Evolutionary conservation across 2,329 filamentous ascomycete species (phyloP).

Genomic region (Pezicula rhizophila): DNA sequence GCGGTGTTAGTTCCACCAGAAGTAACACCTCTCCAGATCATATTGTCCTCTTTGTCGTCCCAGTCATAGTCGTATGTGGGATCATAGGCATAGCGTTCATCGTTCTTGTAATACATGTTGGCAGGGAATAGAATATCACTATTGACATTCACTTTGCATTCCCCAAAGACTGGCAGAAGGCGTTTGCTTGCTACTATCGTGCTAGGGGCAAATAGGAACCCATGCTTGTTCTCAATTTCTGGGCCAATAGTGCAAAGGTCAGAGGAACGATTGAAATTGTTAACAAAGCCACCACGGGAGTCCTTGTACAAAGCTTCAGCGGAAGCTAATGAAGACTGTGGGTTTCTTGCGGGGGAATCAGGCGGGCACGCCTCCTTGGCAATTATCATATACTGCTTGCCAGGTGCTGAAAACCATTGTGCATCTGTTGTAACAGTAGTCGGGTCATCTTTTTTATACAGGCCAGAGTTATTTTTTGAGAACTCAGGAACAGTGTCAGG

Average conservation of each 20-base stretch:
- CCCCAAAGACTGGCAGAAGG: conserved; percentile 54
- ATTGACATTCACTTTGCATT: conserved; percentile 57
- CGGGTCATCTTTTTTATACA: conserved; percentile 16
- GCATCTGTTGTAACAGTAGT: conserved; percentile 13
- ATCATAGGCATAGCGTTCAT: conserved; percentile 54
- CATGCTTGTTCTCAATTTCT: conserved; percentile 41
- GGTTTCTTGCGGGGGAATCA: conserved; percentile 40
- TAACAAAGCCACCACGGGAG: conserved; percentile 43
- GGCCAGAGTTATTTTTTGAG: conserved; percentile 33
- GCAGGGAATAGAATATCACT: conserved; percentile 60
- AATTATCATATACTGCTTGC: conserved; percentile 53
- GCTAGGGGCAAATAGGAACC: conserved; percentile 49
- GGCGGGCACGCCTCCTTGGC: conserved; percentile 51
- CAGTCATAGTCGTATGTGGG: conserved; percentile 49
- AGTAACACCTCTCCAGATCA: conserved; percentile 61
- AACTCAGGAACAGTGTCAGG: conserved; percentile 36
- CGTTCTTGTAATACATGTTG: conserved; percentile 56
- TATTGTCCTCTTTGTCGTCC: conserved; percentile 47
- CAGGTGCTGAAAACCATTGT: conserved; percentile 25
- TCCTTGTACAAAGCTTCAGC: conserved; percentile 35
- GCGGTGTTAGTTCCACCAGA: conserved; percentile 49
- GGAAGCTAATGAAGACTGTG: conserved; percentile 23
- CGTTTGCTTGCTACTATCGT: conserved; percentile 45
- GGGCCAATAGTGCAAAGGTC: conserved; percentile 54
- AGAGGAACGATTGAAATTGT: conserved; percentile 51